Evolutionary conservation across 306 rosid species (phyloP), one percentile per base, ranked within the genome.

Genomic region (Vigna mungo): DNA sequence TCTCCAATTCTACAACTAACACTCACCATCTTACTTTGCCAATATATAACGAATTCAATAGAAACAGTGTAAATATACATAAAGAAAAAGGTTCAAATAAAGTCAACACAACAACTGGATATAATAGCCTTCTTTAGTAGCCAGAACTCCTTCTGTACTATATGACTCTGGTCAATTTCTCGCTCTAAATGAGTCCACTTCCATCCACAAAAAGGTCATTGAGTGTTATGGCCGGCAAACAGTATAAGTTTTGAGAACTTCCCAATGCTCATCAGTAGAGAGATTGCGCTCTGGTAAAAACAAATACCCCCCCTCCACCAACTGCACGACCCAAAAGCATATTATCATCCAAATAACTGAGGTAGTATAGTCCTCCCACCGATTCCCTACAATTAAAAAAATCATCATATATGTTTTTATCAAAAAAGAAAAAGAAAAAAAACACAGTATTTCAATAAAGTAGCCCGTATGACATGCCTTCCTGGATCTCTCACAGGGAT

Each of bases 261-360:
- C 62, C 60, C 71, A 78, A 56, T 60, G 68, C 48, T 71, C 66
- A 69, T 74, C 80, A 88, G 44, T 71, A 70, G 30, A 92, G 93
- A 73, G 92, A 81, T 78, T 92, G 98, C 71, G 95, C 87, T 90
- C 81, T 90, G 0, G 92, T 90, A 74, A 95, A 95, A 63, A 95
- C 93, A 81, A 95, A 95, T 1, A 89, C 91, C 34, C 98, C 98
- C 43, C 97, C 98, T 2, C 97, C 96, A 21, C 92, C 98, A 78
- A 92, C 96, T 6, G 98, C 91, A 49, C 97, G 97, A 13, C 98
- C 98, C 95, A 95, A 74, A 77, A 92, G 97, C 96, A 95, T 79
- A 74, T 90, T 90, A 43, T 84, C 82, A 62, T 95, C 98, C 89
- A 95, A 79, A 79, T 90, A 94, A 54, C 96, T 89, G 46, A 92